These are phyloP conservation scores for Gaeumannomyces sp. DNA, from an alignment of 2,329 filamentous ascomycete genomes.

Conservation along the genomic window DNA sequence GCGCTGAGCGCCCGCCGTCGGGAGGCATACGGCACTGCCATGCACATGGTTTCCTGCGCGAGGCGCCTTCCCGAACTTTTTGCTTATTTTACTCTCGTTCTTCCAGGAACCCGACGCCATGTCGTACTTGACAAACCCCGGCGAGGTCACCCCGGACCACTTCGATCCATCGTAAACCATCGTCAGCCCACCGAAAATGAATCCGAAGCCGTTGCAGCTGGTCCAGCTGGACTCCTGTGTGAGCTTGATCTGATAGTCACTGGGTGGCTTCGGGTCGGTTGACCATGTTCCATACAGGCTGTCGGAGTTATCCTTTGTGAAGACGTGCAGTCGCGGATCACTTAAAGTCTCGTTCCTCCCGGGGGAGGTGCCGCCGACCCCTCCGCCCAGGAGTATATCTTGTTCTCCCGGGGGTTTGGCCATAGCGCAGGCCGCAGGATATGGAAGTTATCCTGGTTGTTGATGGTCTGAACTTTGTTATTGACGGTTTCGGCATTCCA, in stretches of 20 bases:
- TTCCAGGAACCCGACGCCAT: slow-evolving; percentile 4
- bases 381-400: slow-evolving; percentile 2
- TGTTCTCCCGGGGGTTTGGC: background rate
- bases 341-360: too few species aligned
- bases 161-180: background rate
- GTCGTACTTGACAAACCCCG: slow-evolving; percentile 5
- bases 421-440: background rate
- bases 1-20: slow-evolving; percentile 23
- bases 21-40: slow-evolving; percentile 25
- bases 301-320: too few species aligned
- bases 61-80: background rate
- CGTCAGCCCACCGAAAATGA: background rate
- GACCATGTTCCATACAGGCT: too few species aligned
- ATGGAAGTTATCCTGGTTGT: too few species aligned
- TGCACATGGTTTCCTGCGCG: background rate
- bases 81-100: background rate
- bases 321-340: too few species aligned
- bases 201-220: slow-evolving; percentile 2
- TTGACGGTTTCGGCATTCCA: too few species aligned
- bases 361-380: too few species aligned
- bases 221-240: background rate
- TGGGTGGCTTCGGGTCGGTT: too few species aligned
- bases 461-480: too few species aligned
- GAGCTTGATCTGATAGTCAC: too few species aligned
- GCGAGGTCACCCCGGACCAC: background rate